phyloP scores from a whole-genome alignment of 768 basidiomycete genomes.

The Leccinum fibrillosum region DNA sequence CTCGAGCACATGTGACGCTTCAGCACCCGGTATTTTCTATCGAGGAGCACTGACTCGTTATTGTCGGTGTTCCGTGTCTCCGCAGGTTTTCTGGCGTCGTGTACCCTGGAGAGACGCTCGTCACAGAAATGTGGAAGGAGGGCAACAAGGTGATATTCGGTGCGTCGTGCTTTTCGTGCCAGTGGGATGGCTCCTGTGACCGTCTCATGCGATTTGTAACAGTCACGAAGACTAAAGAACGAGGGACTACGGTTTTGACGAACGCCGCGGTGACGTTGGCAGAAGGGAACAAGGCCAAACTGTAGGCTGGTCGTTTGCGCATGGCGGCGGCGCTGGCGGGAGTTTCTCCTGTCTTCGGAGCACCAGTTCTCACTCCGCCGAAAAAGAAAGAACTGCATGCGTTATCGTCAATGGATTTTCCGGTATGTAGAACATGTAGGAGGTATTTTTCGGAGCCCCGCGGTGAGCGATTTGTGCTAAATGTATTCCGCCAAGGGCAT shows the following conservation, averaged over 20 bases:
- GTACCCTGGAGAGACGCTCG: conserved; percentile 91
- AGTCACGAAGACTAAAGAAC: conserved; percentile 90
- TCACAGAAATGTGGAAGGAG: conserved; percentile 99
- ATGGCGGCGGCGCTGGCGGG: background rate
- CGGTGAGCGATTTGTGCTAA: background rate
- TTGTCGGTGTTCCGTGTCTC: background rate
- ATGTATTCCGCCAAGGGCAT: too few relatives aligned
- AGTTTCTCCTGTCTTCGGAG: background rate
- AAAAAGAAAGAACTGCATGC: background rate
- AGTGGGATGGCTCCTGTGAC: background rate
- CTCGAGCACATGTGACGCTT: background rate
- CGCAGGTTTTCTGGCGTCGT: conserved; percentile 84
- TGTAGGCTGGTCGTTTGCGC: conserved; percentile 35
- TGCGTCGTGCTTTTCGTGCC: conserved; percentile 41
- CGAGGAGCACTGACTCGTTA: background rate
- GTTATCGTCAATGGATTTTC: background rate
- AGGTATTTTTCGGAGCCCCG: background rate
- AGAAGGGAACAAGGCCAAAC: conserved; percentile 54
- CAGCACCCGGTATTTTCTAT: background rate
- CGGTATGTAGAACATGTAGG: background rate
- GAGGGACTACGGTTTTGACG: conserved; percentile 65
- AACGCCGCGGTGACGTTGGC: conserved; percentile 79
- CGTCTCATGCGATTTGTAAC: background rate
- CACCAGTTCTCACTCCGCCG: background rate
- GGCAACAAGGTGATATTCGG: conserved; percentile 87